These are phyloP conservation scores for Biscutella laevigata DNA, from an alignment of 441 rosid species.

Conservation along the genomic window DNA sequence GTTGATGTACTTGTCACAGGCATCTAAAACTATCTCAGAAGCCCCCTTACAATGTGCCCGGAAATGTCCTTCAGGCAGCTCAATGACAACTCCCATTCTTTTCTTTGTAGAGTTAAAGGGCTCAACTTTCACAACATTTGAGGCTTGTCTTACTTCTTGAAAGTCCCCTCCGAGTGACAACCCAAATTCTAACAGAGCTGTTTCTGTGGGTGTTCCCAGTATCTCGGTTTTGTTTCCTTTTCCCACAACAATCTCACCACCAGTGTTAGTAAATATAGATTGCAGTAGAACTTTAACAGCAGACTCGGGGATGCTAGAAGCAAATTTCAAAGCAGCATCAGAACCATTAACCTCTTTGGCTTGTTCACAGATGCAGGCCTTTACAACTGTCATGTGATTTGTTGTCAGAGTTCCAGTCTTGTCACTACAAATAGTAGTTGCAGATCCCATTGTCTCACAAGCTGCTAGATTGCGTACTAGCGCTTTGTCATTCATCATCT, in stretches of 20 bases:
- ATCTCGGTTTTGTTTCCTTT: conserved; percentile 60
- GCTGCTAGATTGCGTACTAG: conserved; percentile 69
- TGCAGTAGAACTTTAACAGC: conserved; percentile 53
- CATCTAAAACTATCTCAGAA: conserved; percentile 56
- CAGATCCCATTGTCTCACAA: conserved; percentile 80
- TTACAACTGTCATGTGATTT: conserved; percentile 70
- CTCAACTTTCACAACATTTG: conserved; percentile 62
- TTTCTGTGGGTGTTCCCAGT: conserved; percentile 72
- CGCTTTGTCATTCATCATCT: conserved; percentile 84
- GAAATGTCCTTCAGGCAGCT: conserved; percentile 42
- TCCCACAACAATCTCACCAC: conserved; percentile 68
- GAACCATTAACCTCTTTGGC: conserved; percentile 44
- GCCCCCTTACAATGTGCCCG: conserved; percentile 46
- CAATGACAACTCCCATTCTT: conserved; percentile 71
- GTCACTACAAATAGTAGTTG: conserved; percentile 65
- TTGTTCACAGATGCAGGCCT: conserved; percentile 52
- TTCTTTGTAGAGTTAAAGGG: conserved; percentile 70
- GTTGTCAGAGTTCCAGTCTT: conserved; percentile 74
- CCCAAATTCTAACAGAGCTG: conserved; percentile 76
- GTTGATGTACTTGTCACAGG: conserved; percentile 49
- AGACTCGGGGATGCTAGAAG: conserved; percentile 45
- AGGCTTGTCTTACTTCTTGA: conserved; percentile 42
- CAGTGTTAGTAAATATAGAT: conserved; percentile 79
- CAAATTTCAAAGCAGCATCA: conserved; percentile 27
- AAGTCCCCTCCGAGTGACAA: conserved; percentile 75